Percentiles rank a stretch among this genome's conserved stretches.
phyloP scores from a whole-genome alignment of 495 filamentous ascomycete genomes.

The Neurospora pannonica region DNA sequence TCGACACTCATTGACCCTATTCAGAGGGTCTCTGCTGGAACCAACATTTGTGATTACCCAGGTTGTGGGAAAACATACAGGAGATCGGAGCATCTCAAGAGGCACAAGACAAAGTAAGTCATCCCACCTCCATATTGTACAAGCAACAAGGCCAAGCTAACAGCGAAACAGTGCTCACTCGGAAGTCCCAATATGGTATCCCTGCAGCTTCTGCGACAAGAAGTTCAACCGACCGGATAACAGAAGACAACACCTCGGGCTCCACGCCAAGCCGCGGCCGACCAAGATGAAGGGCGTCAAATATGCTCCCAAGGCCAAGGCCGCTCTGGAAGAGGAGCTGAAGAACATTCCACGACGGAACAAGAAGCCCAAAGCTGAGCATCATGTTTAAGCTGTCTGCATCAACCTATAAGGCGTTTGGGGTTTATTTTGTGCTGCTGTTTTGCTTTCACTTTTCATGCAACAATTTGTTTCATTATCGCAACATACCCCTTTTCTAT shows the following conservation, averaged over 20 bases:
- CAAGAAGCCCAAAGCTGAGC: conserved; percentile 8
- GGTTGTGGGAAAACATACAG: conserved; percentile 42
- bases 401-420: not conserved
- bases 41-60: conserved; percentile 19
- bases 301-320: conserved; percentile 17
- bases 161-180: not conserved
- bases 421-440: not conserved
- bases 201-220: conserved; percentile 8
- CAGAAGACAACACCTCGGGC: conserved; percentile 26
- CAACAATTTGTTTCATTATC: not conserved
- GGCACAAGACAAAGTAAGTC: conserved; percentile 32
- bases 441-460: not conserved
- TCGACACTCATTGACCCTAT: not conserved
- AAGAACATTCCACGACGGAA: conserved; percentile 9
- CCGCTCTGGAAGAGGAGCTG: conserved; percentile 17
- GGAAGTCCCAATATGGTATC: not conserved
- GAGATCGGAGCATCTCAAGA: conserved; percentile 55
- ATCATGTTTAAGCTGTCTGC: not conserved
- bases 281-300: conserved; percentile 19
- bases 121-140: not conserved
- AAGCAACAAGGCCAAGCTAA: not conserved
- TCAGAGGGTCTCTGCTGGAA: not conserved
- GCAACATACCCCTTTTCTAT: not conserved
- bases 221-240: conserved; percentile 25
- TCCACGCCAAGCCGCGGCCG: conserved; percentile 21